Conservation (phyloP, 805 yeast species). For the Starmerella tilneyi region DNA sequence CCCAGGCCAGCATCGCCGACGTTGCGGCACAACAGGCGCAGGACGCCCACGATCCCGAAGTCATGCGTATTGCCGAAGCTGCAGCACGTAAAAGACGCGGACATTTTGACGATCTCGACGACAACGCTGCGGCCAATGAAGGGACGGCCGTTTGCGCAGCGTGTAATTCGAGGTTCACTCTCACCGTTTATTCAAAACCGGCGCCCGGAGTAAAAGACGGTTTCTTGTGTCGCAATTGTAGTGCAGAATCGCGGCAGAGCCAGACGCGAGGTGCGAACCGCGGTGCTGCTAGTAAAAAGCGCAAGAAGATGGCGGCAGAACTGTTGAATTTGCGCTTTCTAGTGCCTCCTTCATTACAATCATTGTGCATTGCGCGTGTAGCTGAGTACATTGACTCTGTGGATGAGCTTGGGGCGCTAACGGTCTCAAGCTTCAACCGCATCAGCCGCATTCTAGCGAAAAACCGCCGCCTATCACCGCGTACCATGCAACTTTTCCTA, state of each 20-base stretch:
- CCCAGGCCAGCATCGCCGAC: conserved; percentile 30
- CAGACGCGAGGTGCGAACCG: conserved; percentile 32
- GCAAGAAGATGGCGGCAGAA: conserved; percentile 76
- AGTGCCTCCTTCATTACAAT: conserved; percentile 62
- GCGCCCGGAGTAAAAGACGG: conserved; percentile 32
- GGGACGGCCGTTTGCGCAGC: conserved; percentile 52
- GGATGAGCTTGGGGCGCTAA: conserved; percentile 80
- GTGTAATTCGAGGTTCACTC: conserved; percentile 49
- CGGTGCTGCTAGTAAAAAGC: conserved; percentile 44
- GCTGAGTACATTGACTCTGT: conserved; percentile 60
- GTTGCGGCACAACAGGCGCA: conserved; percentile 27
- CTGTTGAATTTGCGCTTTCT: conserved; percentile 60
- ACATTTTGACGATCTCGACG: conserved; percentile 18
- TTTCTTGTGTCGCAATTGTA: conserved; percentile 57
- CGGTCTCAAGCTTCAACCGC: conserved; percentile 56
- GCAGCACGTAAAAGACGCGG: conserved; percentile 25
- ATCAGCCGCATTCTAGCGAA: conserved; percentile 68
- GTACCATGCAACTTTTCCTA: conserved; percentile 64
- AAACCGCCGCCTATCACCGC: conserved; percentile 66
- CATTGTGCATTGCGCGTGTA: conserved; percentile 60
- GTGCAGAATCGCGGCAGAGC: conserved; percentile 35
- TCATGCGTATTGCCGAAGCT: conserved; percentile 24
- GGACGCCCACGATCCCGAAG: conserved; percentile 23
- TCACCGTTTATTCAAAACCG: conserved; percentile 56
- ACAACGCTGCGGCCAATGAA: conserved; percentile 29